These are phyloP conservation scores for Penicillium arizonense DNA, from an alignment of 495 filamentous ascomycete genomes.

Conservation along the genomic window DNA sequence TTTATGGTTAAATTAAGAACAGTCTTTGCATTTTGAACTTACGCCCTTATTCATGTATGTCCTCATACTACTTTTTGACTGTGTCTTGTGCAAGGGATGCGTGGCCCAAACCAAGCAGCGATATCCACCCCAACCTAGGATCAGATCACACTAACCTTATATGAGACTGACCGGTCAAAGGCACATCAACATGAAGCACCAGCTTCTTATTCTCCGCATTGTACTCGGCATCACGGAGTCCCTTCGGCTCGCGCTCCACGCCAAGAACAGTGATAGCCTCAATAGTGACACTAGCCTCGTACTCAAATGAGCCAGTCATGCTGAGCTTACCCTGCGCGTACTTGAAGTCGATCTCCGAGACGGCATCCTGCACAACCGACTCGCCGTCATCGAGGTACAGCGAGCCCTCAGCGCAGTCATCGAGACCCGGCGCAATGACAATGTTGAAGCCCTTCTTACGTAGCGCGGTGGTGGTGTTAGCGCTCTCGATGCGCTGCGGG, in stretches of 20 bases:
- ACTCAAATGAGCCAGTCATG: conserved; percentile 54
- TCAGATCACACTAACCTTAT: neutral
- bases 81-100: too few species aligned
- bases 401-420: conserved; percentile 47
- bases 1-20: too few species aligned
- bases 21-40: too few species aligned
- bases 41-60: too few species aligned
- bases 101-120: neutral
- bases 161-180: conserved; percentile 1
- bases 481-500: conserved; percentile 58
- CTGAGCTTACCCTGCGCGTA: conserved; percentile 50
- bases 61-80: too few species aligned
- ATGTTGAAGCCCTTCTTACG: conserved; percentile 68
- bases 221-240: conserved; percentile 8
- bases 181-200: conserved; percentile 18
- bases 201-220: conserved; percentile 17
- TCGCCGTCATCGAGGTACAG: conserved; percentile 65
- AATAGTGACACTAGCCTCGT: conserved; percentile 46
- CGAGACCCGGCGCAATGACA: conserved; percentile 58
- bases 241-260: conserved; percentile 9
- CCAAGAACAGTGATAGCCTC: conserved; percentile 42
- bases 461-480: conserved; percentile 69
- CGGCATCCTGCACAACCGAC: conserved; percentile 48
- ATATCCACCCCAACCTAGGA: neutral
- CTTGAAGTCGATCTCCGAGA: conserved; percentile 51